Evolutionary conservation across 78 protist genomes (phyloP).

Genomic region (Dictyostelium discoideum): DNA sequence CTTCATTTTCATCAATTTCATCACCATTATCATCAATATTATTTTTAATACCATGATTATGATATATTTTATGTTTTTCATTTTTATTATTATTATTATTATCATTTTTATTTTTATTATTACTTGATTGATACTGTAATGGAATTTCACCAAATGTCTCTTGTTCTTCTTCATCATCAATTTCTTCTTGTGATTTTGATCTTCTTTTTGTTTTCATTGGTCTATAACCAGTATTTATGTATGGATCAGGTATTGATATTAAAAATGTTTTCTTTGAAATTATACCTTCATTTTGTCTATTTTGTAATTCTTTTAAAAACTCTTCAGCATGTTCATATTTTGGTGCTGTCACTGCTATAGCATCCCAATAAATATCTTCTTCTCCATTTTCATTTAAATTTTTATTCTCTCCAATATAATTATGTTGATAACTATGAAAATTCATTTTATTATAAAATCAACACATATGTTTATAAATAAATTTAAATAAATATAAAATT

Average conservation of each 20-base stretch:
- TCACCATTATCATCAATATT: neutral
- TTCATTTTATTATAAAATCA: neutral
- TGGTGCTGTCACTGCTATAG: slow-evolving; percentile 65
- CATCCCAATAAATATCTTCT: slow-evolving; percentile 30
- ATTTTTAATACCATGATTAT: neutral
- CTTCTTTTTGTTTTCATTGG: neutral
- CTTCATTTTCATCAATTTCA: neutral
- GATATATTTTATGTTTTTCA: neutral
- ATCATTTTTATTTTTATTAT: neutral
- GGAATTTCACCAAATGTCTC: neutral
- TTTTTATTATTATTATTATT: neutral
- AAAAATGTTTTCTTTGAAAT: slow-evolving; percentile 14
- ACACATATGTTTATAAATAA: neutral
- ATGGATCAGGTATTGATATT: slow-evolving; percentile 62
- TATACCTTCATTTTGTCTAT: slow-evolving; percentile 54
- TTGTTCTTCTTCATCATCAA: neutral
- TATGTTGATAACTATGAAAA: neutral
- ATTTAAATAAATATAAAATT: too few relatives aligned
- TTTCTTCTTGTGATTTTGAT: neutral
- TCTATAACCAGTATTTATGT: neutral
- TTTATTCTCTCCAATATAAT: neutral
- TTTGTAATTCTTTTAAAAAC: slow-evolving; percentile 48
- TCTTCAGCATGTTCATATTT: slow-evolving; percentile 59
- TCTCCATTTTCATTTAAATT: neutral
- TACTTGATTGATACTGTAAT: neutral